phyloP scores from a whole-genome alignment of 2,329 filamentous ascomycete species.

The Venturia oleaginea region DNA sequence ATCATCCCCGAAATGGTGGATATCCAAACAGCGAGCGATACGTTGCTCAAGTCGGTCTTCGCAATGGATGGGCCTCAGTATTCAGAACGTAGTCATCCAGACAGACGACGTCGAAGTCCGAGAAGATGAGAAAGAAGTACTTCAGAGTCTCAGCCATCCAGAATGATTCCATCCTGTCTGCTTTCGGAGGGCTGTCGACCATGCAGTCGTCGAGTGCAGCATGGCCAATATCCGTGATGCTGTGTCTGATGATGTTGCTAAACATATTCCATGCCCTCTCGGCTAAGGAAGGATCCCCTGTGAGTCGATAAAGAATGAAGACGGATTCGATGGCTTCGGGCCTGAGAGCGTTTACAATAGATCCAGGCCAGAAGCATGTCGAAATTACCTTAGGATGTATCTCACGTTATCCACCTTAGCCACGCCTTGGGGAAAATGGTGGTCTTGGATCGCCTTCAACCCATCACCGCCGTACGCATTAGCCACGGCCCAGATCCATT shows the following conservation, averaged over 20 bases:
- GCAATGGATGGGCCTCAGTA: slow-evolving; percentile 38
- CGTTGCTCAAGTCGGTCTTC: slow-evolving; percentile 22
- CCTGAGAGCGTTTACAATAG: slow-evolving; percentile 17
- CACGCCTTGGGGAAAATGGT: slow-evolving; percentile 6
- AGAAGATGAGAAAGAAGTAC: slow-evolving; percentile 80
- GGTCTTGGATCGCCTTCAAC: background rate
- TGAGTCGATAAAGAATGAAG: slow-evolving; percentile 52
- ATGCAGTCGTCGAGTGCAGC: slow-evolving; percentile 29
- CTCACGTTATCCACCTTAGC: slow-evolving; percentile 32
- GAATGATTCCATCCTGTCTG: slow-evolving; percentile 55
- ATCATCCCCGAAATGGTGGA: too few relatives aligned
- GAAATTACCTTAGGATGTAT: slow-evolving; percentile 32
- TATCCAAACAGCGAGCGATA: background rate
- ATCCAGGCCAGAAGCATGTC: slow-evolving; percentile 25
- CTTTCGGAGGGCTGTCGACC: slow-evolving; percentile 26
- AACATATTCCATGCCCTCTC: slow-evolving; percentile 43
- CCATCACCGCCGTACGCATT: background rate
- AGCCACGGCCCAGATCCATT: slow-evolving; percentile 18
- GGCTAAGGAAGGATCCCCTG: slow-evolving; percentile 40
- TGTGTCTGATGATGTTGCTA: slow-evolving; percentile 33
- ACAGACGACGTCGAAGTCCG: slow-evolving; percentile 53
- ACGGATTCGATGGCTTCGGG: slow-evolving; percentile 53
- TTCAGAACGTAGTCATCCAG: slow-evolving; percentile 61
- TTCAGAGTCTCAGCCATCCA: slow-evolving; percentile 88
- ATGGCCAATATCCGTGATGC: slow-evolving; percentile 7